phyloP scores from a whole-genome alignment of 2,329 filamentous ascomycete genomes.

The Chaetoscypha palmicola region DNA sequence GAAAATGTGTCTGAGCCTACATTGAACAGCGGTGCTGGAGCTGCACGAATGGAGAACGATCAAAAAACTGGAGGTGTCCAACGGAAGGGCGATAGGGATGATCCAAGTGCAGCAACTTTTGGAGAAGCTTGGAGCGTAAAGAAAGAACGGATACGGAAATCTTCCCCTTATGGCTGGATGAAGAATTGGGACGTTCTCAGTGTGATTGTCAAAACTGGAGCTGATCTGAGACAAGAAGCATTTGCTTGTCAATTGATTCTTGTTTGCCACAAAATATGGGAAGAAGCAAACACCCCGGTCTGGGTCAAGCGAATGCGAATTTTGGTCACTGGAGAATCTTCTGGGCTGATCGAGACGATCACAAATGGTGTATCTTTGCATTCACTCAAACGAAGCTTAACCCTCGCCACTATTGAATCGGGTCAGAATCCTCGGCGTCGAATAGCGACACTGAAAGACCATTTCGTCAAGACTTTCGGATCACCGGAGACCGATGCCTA shows the following conservation, averaged over 20 bases:
- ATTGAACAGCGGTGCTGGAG: constrained; percentile 62
- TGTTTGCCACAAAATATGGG: constrained; percentile 76
- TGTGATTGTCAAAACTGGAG: constrained; percentile 82
- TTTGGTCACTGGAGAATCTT: constrained; percentile 76
- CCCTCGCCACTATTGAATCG: constrained; percentile 64
- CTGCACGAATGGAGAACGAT: constrained; percentile 83
- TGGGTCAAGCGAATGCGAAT: constrained; percentile 89
- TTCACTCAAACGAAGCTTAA: constrained; percentile 75
- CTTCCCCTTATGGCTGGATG: constrained; percentile 82
- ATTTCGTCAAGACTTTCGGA: constrained; percentile 76
- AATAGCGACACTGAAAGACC: constrained; percentile 74
- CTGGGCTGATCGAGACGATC: constrained; percentile 79
- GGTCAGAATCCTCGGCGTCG: constrained; percentile 67
- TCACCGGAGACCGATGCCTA: constrained; percentile 62
- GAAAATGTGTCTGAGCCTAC: constrained; percentile 38
- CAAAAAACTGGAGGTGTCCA: constrained; percentile 79
- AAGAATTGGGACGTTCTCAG: constrained; percentile 84
- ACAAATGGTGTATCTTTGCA: constrained; percentile 84
- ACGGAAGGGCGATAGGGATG: constrained; percentile 73
- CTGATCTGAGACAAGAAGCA: constrained; percentile 75
- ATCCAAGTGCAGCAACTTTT: constrained; percentile 79
- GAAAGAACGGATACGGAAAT: constrained; percentile 74
- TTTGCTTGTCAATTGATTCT: constrained; percentile 81
- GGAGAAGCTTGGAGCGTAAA: constrained; percentile 82
- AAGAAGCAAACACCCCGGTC: constrained; percentile 66